Base-by-base conservation (phyloP, 495 filamentous ascomycete genomes). In the Mycothermus thermophilus region DNA sequence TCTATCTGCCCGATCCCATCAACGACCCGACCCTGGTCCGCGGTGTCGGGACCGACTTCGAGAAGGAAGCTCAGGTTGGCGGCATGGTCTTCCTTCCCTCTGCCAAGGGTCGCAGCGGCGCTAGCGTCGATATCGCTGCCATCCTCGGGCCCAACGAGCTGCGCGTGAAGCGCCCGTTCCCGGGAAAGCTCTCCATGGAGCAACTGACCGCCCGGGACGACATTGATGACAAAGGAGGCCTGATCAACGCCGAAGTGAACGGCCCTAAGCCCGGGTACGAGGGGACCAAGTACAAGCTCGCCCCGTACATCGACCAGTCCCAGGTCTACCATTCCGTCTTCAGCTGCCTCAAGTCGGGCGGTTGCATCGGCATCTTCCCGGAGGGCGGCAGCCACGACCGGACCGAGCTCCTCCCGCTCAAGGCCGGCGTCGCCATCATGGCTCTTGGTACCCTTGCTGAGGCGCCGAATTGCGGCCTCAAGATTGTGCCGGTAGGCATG, bases 401-500 rank as follows among this genome's bases (percentile, higher is more conserved):
- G 35, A 84, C 92, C 6, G 84, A 92, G 51, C 64, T 99, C 14
- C 67, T 99, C 30, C 92, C 92, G 5, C 63, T 99, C 32, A 99
- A 99, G 72, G 92, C 90, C 53, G 90, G 90, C 52, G 84, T 99
- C 33, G 90, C 90, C 31, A 81, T 99, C 42, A 99, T 99, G 87
- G 90, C 90, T 15, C 71, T 99, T 30, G 90, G 88, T 14, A 83
- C 92, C 3, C 66, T 99, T 19, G 82, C 82, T n/a, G 77, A 80
- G 26, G 72, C 84, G 30, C 90, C 87, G 3, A 69, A 92, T 43
- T 94, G 80, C 51, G 86, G 80, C n/a, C 53, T 99, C 43, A 92
- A 83, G 55, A 96, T 99, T 47, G 81, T 99, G n/a, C 92, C 92
- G n/a, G 88, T 85, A 32, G 92, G 92, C 40, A 96, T 96, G 90